phyloP scores from a whole-genome alignment of 2,329 filamentous ascomycete genomes.

The Colletotrichum limetticola region DNA sequence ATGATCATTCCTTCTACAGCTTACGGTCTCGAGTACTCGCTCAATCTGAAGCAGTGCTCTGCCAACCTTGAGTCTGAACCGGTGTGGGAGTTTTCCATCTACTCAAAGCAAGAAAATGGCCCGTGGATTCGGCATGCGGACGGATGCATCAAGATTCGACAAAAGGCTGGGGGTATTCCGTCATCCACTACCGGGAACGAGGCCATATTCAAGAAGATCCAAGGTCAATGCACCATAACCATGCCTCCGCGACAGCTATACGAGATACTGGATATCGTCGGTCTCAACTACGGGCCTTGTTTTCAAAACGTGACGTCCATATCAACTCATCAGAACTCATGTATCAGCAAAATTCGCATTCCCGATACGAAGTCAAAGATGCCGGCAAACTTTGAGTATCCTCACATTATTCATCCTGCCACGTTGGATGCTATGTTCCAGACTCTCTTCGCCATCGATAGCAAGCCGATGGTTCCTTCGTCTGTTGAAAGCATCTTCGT shows the following conservation, averaged over 20 bases:
- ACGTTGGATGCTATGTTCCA: constrained; percentile 69
- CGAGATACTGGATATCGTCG: constrained; percentile 59
- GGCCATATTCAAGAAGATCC: constrained; percentile 39
- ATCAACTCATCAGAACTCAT: constrained; percentile 46
- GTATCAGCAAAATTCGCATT: constrained; percentile 52
- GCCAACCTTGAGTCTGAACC: constrained; percentile 23
- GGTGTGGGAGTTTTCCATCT: constrained; percentile 55
- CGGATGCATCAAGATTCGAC: constrained; percentile 37
- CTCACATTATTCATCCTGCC: constrained; percentile 66
- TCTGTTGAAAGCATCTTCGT: constrained; percentile 58
- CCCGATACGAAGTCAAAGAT: constrained; percentile 63
- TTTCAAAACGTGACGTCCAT: constrained; percentile 59
- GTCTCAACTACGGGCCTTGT: constrained; percentile 61
- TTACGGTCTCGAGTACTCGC: constrained; percentile 61
- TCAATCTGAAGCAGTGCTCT: constrained; percentile 52
- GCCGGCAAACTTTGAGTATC: constrained; percentile 64
- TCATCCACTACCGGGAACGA: constrained; percentile 16
- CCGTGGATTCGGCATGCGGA: constrained; percentile 31
- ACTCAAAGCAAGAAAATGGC: constrained; percentile 53
- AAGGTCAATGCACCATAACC: constrained; percentile 43
- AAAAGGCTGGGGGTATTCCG: background rate
- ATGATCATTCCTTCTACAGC: constrained; percentile 59
- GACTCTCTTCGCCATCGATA: constrained; percentile 57
- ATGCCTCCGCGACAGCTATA: constrained; percentile 59
- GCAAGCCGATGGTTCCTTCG: constrained; percentile 61